Evolutionary conservation across 2,329 filamentous ascomycete genomes (phyloP), one percentile per base, ranked within the genome.

Genomic region (Thermoascus crustaceus): DNA sequence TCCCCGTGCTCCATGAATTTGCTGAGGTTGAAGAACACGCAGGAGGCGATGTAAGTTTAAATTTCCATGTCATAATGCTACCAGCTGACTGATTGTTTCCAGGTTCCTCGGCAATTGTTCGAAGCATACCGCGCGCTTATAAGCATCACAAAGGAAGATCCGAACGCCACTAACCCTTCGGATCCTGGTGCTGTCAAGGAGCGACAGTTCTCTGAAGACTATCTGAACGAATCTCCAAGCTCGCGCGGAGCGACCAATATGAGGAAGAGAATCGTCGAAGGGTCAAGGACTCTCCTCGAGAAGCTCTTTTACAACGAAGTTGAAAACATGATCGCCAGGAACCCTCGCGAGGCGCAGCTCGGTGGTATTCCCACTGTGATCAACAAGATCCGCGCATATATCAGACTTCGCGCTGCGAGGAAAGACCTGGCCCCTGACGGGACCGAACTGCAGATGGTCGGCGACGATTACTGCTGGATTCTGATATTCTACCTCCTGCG

Each of bases 301-400:
- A 79, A 77, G 50, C 75, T 82, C 44, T 95, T 94, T 59, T 79
- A 83, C 54, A 69, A 72, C 32, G 79, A 89, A 46, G 72, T 96
- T 23, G 85, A 94, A 54, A 72, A 69, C 7, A 69, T 83, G 25
- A 82, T 98, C 41, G 72, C 76, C 24, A 93, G 83, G 59, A 85
- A 91, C 55, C 87, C 88, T 2, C 78, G 82, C 37, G 88, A 95
- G 55, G 89, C 91, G 19, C 85, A 85, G 54, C 74, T 94, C 26
- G 91, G 91, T 40, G 91, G 91, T 45, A 76, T 87, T 25, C 91
- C 91, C 1, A 86, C 88, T 36, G 76, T 86, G 14, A 74, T 88
- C 46, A 94, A 85, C 68, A 94, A 94, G 64, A 82, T 95, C 53
- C 85, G 85, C 53, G 91, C 86, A 5, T 98, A 89, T 54, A 85